Conservation (phyloP, 2,329 filamentous ascomycete genomes). For the Teratosphaeriaceae sp. region DNA sequence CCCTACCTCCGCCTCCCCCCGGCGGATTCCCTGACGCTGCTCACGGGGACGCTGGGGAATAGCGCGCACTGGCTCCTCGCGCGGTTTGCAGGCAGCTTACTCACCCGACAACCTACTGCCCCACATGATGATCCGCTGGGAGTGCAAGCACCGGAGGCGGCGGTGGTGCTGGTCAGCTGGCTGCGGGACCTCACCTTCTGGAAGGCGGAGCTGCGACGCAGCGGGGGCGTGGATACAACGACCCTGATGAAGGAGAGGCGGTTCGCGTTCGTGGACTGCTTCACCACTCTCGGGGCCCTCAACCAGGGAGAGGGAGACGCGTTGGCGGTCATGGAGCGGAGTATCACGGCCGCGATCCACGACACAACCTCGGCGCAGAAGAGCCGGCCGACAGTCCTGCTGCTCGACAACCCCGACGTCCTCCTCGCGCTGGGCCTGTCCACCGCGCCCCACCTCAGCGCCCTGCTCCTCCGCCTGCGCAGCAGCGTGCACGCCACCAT, state of each 20-base stretch:
- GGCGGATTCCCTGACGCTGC: constrained; percentile 54
- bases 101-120: too few relatives aligned
- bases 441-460: constrained; percentile 23
- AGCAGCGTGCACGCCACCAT: constrained; percentile 54
- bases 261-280: constrained; percentile 70
- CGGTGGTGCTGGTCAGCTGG: constrained; percentile 74
- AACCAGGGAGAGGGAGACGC: not conserved
- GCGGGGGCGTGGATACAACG: constrained; percentile 62
- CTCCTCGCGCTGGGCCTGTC: constrained; percentile 32
- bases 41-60: constrained; percentile 57
- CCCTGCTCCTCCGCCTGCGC: constrained; percentile 25
- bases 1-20: constrained; percentile 55
- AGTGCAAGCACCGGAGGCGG: constrained; percentile 19
- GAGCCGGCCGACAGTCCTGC: constrained; percentile 31
- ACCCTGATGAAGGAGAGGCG: constrained; percentile 49
- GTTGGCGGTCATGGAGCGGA: constrained; percentile 9
- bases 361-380: not conserved
- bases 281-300: constrained; percentile 29
- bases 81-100: constrained; percentile 44
- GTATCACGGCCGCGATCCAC: constrained; percentile 8
- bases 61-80: constrained; percentile 51
- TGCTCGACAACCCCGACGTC: constrained; percentile 40
- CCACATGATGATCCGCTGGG: too few relatives aligned
- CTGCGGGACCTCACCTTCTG: constrained; percentile 73
- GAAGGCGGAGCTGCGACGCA: constrained; percentile 52